Conservation (phyloP, 768 basidiomycete genomes). For the Gautieria morchelliformis region DNA sequence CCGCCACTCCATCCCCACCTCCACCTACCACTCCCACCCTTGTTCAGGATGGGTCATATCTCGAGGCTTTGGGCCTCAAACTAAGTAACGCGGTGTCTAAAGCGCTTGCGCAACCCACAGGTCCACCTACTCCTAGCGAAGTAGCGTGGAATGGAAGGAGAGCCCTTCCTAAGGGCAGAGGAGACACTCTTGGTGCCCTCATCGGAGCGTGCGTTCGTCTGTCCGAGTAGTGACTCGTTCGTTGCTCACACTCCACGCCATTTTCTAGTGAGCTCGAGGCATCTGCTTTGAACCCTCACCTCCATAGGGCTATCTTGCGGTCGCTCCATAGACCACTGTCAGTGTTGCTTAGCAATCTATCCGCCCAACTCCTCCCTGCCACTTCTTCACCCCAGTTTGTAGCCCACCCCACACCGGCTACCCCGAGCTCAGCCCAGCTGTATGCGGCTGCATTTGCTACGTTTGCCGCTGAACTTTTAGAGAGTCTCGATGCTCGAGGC, state of each 20-base stretch:
- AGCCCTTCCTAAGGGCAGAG: conserved; percentile 68
- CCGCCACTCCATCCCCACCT: conserved; percentile 25
- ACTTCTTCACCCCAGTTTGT: conserved; percentile 57
- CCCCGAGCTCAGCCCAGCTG: conserved; percentile 55
- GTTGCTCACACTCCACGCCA: conserved; percentile 12
- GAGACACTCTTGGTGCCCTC: conserved; percentile 52
- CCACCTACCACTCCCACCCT: conserved; percentile 34
- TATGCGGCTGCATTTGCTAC: conserved; percentile 61
- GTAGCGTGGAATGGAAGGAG: conserved; percentile 49
- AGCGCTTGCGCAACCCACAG: conserved; percentile 56
- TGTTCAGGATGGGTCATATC: conserved; percentile 70
- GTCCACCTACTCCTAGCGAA: conserved; percentile 42
- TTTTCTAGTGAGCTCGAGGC: conserved; percentile 56
- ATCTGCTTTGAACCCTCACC: conserved; percentile 49
- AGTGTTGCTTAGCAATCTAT: conserved; percentile 61
- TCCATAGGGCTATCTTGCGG: conserved; percentile 61
- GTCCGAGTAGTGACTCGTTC: not conserved
- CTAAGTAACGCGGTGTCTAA: conserved; percentile 76
- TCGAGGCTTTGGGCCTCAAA: conserved; percentile 66
- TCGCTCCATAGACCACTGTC: conserved; percentile 70
- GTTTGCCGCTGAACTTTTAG: conserved; percentile 67
- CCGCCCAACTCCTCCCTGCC: conserved; percentile 55
- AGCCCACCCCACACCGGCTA: conserved; percentile 38
- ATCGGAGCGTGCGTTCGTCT: conserved; percentile 54
- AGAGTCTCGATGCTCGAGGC: conserved; percentile 55